Base-by-base conservation (phyloP, 1,139 yeast species). In the Suhomyces yuchorum region DNA sequence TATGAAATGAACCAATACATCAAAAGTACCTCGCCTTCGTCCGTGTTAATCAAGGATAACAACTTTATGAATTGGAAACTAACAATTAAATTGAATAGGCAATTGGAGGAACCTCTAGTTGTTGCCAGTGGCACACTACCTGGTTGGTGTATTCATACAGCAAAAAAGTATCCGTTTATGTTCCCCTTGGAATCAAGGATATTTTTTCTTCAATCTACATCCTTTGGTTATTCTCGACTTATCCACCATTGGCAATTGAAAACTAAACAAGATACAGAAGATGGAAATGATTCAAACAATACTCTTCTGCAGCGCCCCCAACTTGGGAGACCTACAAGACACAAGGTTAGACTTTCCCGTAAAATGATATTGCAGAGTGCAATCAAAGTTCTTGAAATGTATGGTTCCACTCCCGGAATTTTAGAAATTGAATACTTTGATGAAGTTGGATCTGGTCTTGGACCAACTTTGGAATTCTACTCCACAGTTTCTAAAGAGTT, bases 401-500 rank as follows among this genome's bases (percentile, higher is more conserved):
- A 90, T 63, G 96, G 96, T 0, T 70, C 90, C 0, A 80, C 86
- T 15, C 93, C 97, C 0, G 87, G 91, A 34, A 75, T 89, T 7
- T 70, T 93, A 40, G 98, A 93, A 58, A 85, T 93, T 50, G 97
- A 92, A 62, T 93, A 87, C 60, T 84, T 80, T 56, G 92, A 87
- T 57, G 99, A 93, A 63, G 97, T 80, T n/a, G 99, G 99, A 11
- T 86, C 97, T 1, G 99, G 99, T 0, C 70, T 91, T 44, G 99
- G 99, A 0, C 99, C 99, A 2, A 93, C 99, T 0, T 73, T 92
- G 52, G 99, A 93, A 65, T 93, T 93, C 61, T 93, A 90, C 62
- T 83, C 97, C 0, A 73, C 78, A 12, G 93, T 89, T 4, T 90
- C 97, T 0, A 81, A 74, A 52, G 93, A 86, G 52, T 90, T 88